phyloP scores from a whole-genome alignment of 2,329 filamentous ascomycete species.

The Microsporum canis region DNA sequence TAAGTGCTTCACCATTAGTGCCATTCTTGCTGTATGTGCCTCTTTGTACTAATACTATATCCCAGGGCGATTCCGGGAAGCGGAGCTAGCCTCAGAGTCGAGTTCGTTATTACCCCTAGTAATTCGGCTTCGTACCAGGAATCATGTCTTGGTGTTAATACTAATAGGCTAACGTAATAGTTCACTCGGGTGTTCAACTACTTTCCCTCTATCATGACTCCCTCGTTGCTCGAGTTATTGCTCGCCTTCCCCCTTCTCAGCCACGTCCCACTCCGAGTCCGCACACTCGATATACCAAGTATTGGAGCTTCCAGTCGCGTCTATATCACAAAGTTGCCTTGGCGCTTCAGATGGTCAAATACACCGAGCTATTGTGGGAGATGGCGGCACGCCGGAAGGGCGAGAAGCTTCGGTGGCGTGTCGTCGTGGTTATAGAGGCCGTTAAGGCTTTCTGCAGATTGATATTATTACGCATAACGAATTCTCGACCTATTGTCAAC shows the following conservation, averaged over 20 bases:
- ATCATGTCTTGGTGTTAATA: slow-evolving; percentile 8
- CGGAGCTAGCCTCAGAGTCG: slow-evolving; percentile 88
- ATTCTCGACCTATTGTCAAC: slow-evolving; percentile 67
- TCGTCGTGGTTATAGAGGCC: slow-evolving; percentile 72
- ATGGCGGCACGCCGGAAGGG: slow-evolving; percentile 86
- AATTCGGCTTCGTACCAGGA: slow-evolving; percentile 6
- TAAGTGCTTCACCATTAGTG: slow-evolving; percentile 7
- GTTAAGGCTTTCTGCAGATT: slow-evolving; percentile 78
- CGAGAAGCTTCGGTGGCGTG: slow-evolving; percentile 69
- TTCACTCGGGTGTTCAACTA: slow-evolving; percentile 79
- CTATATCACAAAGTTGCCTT: slow-evolving; percentile 74
- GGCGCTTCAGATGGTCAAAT: slow-evolving; percentile 78
- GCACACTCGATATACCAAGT: slow-evolving; percentile 53
- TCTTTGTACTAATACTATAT: background rate
- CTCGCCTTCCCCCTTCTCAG: slow-evolving; percentile 43
- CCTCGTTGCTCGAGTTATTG: slow-evolving; percentile 58
- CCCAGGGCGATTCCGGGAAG: slow-evolving; percentile 47
- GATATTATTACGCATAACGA: slow-evolving; percentile 68
- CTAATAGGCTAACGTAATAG: slow-evolving; percentile 25
- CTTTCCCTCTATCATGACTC: slow-evolving; percentile 88
- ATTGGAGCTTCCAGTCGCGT: slow-evolving; percentile 50
- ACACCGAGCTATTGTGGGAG: slow-evolving; percentile 92
- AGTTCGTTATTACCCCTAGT: slow-evolving; percentile 35
- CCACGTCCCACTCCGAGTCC: slow-evolving; percentile 42
- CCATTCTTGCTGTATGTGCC: background rate